Conservation (phyloP, 2,329 filamentous ascomycete genomes). For the Claviceps sp. region DNA sequence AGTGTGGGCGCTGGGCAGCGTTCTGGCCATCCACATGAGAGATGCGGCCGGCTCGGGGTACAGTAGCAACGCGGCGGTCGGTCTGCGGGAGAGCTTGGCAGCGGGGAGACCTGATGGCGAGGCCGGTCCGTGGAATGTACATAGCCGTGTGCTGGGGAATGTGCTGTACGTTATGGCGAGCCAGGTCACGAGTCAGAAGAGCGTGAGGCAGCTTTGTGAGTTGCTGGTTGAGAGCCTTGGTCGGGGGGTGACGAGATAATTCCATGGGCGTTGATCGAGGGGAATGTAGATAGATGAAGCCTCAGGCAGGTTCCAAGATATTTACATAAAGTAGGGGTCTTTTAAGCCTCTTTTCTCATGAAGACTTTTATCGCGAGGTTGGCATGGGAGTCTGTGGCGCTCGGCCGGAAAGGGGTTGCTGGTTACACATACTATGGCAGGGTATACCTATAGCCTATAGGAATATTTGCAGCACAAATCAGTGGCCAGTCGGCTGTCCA, state of each 20-base stretch:
- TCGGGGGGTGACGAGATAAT: not conserved
- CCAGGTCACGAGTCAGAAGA: constrained; percentile 26
- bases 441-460: too few species aligned
- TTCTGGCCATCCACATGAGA: constrained; percentile 50
- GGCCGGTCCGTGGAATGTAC: constrained; percentile 32
- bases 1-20: constrained; percentile 61
- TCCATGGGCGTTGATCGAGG: not conserved
- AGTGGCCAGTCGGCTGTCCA: too few species aligned
- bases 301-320: too few species aligned
- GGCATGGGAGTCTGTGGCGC: too few species aligned
- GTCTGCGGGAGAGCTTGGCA: constrained; percentile 25
- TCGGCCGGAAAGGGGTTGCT: too few species aligned
- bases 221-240: constrained; percentile 7
- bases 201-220: constrained; percentile 14
- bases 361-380: too few species aligned
- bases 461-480: too few species aligned
- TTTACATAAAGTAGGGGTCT: too few species aligned
- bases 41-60: constrained; percentile 30
- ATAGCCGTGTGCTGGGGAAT: constrained; percentile 42
- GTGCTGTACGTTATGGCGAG: constrained; percentile 46
- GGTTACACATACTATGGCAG: too few species aligned
- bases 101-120: constrained; percentile 9
- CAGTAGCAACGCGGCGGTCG: constrained; percentile 31
- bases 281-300: not conserved
- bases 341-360: too few species aligned